Evolutionary conservation across 768 basidiomycete species (phyloP).

Genomic region (Hydnomerulius pinastri): DNA sequence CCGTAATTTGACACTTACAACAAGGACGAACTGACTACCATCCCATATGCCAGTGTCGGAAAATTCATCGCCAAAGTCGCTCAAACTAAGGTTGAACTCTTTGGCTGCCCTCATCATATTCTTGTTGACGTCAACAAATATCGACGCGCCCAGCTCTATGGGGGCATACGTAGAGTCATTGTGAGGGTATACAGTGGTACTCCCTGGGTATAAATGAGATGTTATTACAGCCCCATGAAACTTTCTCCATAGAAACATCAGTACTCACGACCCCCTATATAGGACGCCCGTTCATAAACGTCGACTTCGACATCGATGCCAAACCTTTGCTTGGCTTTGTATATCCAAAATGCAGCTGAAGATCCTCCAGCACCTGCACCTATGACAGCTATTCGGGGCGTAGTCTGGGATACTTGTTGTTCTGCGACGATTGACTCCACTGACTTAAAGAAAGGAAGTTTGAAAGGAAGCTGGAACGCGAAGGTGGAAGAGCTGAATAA

Average conservation of each 20-base stretch:
- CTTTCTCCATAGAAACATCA: conserved; percentile 1
- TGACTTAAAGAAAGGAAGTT: conserved; percentile 54
- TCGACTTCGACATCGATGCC: conserved; percentile 76
- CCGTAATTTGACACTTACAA: conserved; percentile 42
- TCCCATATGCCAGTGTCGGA: conserved; percentile 75
- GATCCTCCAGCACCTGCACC: conserved; percentile 90
- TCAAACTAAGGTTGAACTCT: conserved; percentile 72
- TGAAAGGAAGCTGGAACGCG: conserved; percentile 53
- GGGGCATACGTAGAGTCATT: conserved; percentile 54
- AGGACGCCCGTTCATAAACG: conserved; percentile 74
- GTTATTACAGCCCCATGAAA: conserved; percentile 2
- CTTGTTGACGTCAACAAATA: conserved; percentile 79
- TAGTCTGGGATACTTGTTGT: conserved; percentile 18
- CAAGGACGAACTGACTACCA: conserved; percentile 67
- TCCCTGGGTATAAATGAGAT: conserved; percentile 49
- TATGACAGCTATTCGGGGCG: conserved; percentile 77
- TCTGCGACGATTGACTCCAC: conserved; percentile 24
- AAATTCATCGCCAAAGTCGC: conserved; percentile 51
- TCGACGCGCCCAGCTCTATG: conserved; percentile 85
- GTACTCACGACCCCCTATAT: conserved; percentile 84
- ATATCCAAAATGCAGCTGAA: conserved; percentile 84
- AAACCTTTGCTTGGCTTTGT: conserved; percentile 71
- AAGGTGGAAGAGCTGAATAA: conserved; percentile 23
- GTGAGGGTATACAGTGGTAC: conserved; percentile 77
- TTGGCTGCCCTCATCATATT: conserved; percentile 73